Base-by-base conservation (phyloP, 441 rosid genomes). In the Erysimum pusillum region DNA sequence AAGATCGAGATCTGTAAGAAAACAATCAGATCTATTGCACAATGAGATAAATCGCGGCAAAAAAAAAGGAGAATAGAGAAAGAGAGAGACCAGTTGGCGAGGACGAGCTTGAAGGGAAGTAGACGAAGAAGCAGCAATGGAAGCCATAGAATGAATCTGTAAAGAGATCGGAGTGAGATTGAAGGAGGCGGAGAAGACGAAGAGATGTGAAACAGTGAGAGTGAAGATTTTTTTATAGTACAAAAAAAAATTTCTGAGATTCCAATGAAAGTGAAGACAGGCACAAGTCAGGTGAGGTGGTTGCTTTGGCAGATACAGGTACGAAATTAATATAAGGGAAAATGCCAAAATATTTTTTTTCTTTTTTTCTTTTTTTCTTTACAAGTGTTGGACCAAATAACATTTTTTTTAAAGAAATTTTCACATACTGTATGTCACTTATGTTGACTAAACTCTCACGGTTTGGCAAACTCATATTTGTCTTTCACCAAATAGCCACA, bases 21-120 rank as follows among this genome's bases (percentile, higher is more conserved):
- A 49, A 11, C 0, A 22, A 61, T 65, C 72, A 74, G 77, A 74
- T 74, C 77, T 74, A 7, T 7, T 15, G 3, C 17, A 39, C 6
- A 1, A 62, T 39, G 17, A 7, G 6, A 13, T 25, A 36, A 39
- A 25, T 25, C 28, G 28, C 2, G 28, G 2, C 28, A 25, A 2
- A 25, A 3, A 62, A 22, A 7, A 5, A 25, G 4, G 2, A n/a
- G 28, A 35, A 4, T 28, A 56, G 66, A 57, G 54, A 56, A 14
- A 53, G 22, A 36, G 60, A 64, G 77, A 56, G 4, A 73, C 77
- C 77, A 56, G 15, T 74, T 56, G 77, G 31, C 10, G 65, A 64
- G 77, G 71, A 42, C 52, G 36, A 41, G 67, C 20, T 22, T 62
- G 51, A 0, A 74, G 58, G 13, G 57, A 73, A 42, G 62, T 51